Evolutionary conservation across 2,329 filamentous ascomycete species (phyloP), one percentile per base, ranked within the genome.

Genomic region (Metarhizium humberi): DNA sequence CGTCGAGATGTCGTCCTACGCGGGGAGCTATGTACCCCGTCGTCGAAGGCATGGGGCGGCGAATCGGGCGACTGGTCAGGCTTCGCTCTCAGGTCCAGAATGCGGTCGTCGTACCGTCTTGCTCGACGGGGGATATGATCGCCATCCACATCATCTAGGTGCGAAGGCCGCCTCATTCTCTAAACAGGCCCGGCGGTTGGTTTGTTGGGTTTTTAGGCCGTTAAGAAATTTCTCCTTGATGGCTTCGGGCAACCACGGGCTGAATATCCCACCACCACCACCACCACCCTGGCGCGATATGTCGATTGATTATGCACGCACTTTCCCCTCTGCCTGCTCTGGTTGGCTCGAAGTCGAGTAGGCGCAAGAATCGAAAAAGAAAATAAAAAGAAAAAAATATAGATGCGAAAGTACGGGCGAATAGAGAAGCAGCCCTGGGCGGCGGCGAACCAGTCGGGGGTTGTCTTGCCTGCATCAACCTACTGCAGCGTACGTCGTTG

Each of bases 91-190:
- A 58, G 58, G 52, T 59, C 50, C 43, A 48, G 52, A n/a, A 53
- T 29, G 30, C 56, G 60, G 58, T 57, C 46, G 29, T 55, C 55
- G 25, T 63, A 59, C 52, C 62, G 61, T 61, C 62, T 67, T 54
- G 62, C 62, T 55, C 65, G 65, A 58, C 62, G 61, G 56, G 61
- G 55, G 57, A 62, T 62, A 59, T 57, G 57, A 18, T 63, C 63
- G 57, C 58, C 64, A 58, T 64, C 56, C 55, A 62, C 64, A 54
- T 60, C 60, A 62, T 66, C 66, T 66, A 61, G 65, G 58, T 62
- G 59, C 40, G 64, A 64, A 59, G 63, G 62, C 58, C 66, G 64
- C 64, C 66, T 64, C 66, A 69, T 55, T 67, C 61, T 63, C 65
- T 55, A 54, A 58, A 51, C 57, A 59, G 59, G 57, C 63, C 60